Evolutionary conservation across 73 alveolate genomes (phyloP).

Genomic region (Strombidium stylifer): DNA sequence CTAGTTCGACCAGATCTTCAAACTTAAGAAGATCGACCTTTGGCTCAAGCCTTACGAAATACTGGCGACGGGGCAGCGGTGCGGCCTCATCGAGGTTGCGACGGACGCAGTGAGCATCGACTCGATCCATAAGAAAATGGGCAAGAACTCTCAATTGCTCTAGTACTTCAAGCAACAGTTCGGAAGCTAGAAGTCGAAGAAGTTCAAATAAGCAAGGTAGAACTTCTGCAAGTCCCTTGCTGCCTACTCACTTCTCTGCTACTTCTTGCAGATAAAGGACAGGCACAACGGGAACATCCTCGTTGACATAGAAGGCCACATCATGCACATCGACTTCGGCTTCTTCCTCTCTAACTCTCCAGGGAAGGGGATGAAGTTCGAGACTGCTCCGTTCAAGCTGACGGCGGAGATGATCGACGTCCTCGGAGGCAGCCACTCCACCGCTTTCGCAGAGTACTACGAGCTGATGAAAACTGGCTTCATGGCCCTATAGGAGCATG

Average conservation of each 20-base stretch:
- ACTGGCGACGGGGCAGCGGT: conserved; percentile 66
- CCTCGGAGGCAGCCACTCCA: conserved; percentile 69
- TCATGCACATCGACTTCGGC: conserved; percentile 94
- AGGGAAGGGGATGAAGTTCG: conserved; percentile 89
- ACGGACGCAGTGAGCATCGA: conserved; percentile 54
- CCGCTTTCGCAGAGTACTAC: conserved; percentile 45
- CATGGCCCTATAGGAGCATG: conserved; percentile 66
- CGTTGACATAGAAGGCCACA: conserved; percentile 85
- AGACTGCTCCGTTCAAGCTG: conserved; percentile 88
- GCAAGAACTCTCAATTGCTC: conserved; percentile 7
- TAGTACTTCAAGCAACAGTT: conserved; percentile 19
- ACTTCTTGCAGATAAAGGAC: conserved; percentile 77
- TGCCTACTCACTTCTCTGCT: conserved; percentile 85
- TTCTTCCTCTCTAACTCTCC: conserved; percentile 85
- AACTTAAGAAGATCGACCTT: conserved; percentile 60
- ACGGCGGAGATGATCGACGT: conserved; percentile 75
- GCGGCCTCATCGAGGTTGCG: conserved; percentile 59
- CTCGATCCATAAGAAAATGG: conserved; percentile 47
- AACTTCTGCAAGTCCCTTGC: conserved; percentile 88
- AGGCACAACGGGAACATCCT: conserved; percentile 92
- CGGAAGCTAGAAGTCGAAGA: conserved; percentile 5
- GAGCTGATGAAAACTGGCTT: conserved; percentile 64
- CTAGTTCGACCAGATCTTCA: conserved; percentile 77
- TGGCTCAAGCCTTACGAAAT: conserved; percentile 64
- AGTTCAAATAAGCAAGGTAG: conserved; percentile 44